These are phyloP conservation scores for Jacaranda copaia DNA, from an alignment of 257 asterid species.

Conservation along the genomic window DNA sequence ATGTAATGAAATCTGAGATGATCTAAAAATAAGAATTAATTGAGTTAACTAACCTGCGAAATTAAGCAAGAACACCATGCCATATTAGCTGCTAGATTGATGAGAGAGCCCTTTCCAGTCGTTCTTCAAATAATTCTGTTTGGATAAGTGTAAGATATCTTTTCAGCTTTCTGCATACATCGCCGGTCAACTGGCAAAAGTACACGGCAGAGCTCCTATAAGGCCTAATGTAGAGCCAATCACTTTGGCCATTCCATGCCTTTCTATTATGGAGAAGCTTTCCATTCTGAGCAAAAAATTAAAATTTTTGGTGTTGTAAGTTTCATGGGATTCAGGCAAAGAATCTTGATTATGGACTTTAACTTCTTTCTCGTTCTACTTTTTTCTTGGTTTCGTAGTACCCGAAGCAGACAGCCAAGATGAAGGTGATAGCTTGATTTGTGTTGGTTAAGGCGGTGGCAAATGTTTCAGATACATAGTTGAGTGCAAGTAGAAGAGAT, in stretches of 20 bases:
- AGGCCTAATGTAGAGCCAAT: slow-evolving; percentile 35
- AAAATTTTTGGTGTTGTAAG: neutral
- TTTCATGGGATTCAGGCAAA: too few relatives aligned
- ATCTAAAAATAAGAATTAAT: neutral
- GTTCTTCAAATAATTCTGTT: slow-evolving; percentile 16
- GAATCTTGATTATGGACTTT: too few relatives aligned
- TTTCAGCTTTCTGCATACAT: slow-evolving; percentile 16
- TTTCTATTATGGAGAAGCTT: slow-evolving; percentile 30
- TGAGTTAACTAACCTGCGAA: slow-evolving; percentile 36
- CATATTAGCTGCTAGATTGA: slow-evolving; percentile 32
- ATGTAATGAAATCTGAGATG: too few relatives aligned
- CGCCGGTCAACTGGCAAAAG: slow-evolving; percentile 37
- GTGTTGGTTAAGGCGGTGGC: slow-evolving; percentile 48
- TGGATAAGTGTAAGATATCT: neutral
- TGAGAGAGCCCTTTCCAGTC: slow-evolving; percentile 38
- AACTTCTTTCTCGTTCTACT: neutral
- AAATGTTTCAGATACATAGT: slow-evolving; percentile 49
- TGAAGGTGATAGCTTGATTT: slow-evolving; percentile 30
- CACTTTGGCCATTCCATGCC: slow-evolving; percentile 44
- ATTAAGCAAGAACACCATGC: slow-evolving; percentile 40
- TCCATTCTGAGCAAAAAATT: slow-evolving; percentile 32
- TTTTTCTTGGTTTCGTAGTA: neutral
- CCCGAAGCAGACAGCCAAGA: slow-evolving; percentile 32
- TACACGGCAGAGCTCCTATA: slow-evolving; percentile 39
- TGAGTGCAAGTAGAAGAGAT: slow-evolving; percentile 48